These are phyloP conservation scores for Lichenothelia convexa DNA, from an alignment of 495 filamentous ascomycete species.

Conservation along the genomic window DNA sequence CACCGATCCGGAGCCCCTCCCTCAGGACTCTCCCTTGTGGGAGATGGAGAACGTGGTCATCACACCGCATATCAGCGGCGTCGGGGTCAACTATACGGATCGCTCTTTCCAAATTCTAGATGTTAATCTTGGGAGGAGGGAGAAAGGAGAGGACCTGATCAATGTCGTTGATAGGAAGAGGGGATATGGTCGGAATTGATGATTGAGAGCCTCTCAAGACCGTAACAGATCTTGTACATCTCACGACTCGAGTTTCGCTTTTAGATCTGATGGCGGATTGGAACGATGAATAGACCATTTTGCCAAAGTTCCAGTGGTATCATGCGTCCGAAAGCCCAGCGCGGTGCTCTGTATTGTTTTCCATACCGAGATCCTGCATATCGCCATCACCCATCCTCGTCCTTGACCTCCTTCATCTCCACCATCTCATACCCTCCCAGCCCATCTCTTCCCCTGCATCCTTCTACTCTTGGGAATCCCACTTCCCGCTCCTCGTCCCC, in stretches of 20 bases:
- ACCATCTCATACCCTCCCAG: constrained; percentile 73
- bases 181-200: no score
- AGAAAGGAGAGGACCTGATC: constrained; percentile 40
- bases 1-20: constrained; percentile 70
- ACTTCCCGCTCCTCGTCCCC: constrained; percentile 28
- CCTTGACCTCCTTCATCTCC: constrained; percentile 33
- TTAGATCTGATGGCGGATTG: no score
- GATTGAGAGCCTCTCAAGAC: no score
- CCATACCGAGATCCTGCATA: no score
- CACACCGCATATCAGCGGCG: constrained; percentile 62
- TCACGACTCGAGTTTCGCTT: no score
- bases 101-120: constrained; percentile 42
- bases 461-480: constrained; percentile 29
- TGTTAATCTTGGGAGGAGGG: constrained; percentile 39
- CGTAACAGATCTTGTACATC: no score
- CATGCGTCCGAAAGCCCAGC: no score
- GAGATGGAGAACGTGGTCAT: constrained; percentile 53
- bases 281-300: no score
- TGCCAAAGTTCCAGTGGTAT: no score
- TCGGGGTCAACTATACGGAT: constrained; percentile 36
- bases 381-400: no score
- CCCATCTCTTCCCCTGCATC: constrained; percentile 38
- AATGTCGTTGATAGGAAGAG: constrained; percentile 48
- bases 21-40: constrained; percentile 51
- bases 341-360: no score